These are phyloP conservation scores for Funneliformis caledonium DNA, from an alignment of 371 early-diverging fungal genomes.

Conservation along the genomic window DNA sequence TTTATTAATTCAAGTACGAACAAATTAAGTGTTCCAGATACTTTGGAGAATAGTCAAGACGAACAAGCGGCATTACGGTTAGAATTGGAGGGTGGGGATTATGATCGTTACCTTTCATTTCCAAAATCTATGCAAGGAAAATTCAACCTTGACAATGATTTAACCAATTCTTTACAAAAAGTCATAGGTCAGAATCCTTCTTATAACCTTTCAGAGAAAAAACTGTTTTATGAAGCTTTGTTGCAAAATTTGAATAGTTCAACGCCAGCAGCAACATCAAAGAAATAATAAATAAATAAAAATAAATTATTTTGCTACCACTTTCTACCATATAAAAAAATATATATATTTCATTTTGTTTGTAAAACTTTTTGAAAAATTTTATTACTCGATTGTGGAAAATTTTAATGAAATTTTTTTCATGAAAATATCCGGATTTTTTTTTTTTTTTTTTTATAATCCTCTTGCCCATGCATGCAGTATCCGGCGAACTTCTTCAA, in stretches of 20 bases:
- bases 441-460: no score
- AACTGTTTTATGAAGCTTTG: constrained; percentile 10
- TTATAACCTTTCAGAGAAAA: constrained; percentile 14
- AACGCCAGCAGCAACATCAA: no score
- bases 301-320: background rate
- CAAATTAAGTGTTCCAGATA: background rate
- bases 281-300: background rate
- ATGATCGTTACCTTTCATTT: constrained; percentile 15
- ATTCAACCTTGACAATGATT: background rate
- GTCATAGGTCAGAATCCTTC: constrained; percentile 24
- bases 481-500: no score
- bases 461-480: no score
- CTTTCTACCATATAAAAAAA: no score
- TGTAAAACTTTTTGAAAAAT: no score
- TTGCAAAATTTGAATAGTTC: background rate
- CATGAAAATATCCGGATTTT: no score
- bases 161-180: background rate
- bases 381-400: no score
- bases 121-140: background rate
- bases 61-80: background rate
- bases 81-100: constrained; percentile 23
- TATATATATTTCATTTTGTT: no score
- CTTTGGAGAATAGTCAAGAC: background rate
- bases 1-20: background rate
- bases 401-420: no score